Base-by-base conservation (phyloP, 2,329 filamentous ascomycete species). In the Herpotrichia juniperi region DNA sequence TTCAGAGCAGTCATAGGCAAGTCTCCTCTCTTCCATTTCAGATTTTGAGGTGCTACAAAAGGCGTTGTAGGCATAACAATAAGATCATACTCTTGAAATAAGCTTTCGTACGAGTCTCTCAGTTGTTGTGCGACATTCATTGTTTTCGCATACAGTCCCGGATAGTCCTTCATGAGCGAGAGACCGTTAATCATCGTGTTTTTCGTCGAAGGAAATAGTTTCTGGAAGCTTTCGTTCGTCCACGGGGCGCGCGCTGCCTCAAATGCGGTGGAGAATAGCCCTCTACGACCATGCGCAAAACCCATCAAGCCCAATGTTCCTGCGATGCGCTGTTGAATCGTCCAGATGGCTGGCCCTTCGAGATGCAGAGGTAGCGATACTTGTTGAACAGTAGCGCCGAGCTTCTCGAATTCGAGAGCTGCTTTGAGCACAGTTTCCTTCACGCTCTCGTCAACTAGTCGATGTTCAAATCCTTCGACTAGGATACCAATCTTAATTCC, bases 181-280 rank as follows among this genome's bases (percentile, higher is more conserved):
- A 79, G 58, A 0, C 80, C 81, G 43, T 82, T 81, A 40, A 83
- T 75, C 40, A 81, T 77, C 3, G 81, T 81, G 56, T 83, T 83
- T 54, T 82, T 83, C 0, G 81, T 83, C 71, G n/a, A 74, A 55
- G 73, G 79, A 58, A 80, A 80, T 0, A 80, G 66, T 44, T 78
- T 78, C 42, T 78, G 71, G 53, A 83, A 83, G 44, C 74, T 75
- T n/a, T 75, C 68, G 12, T 77, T 66, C 0, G 75, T 79, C 78
- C 78, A 81, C 0, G 79, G 79, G 0, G 79, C 73, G 6, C 79
- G 72, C 1, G 75, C 75, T n/a, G 73, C 67, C 55, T 83, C 79
- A 26, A 52, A 66, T 22, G 53, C 62, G 25, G 57, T 62, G 24
- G 60, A 62, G 17, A 64, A 63, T 3, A 64, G 45, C 9, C 59